phyloP scores from a whole-genome alignment of 78 protist species.

The Anaeramoeba flamelloides region DNA sequence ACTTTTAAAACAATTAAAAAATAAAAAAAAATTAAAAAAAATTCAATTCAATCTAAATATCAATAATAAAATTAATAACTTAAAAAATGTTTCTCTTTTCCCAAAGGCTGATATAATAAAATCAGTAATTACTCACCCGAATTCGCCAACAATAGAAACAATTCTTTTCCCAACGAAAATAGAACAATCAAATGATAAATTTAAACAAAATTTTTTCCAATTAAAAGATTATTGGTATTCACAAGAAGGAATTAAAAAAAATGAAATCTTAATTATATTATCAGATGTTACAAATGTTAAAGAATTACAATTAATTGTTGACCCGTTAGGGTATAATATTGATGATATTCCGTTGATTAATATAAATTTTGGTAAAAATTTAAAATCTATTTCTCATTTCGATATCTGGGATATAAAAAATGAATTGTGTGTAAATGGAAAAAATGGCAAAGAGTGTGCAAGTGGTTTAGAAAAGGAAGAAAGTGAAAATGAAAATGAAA shows the following conservation, averaged over 20 bases:
- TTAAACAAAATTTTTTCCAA: too few relatives aligned
- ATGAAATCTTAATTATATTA: neutral
- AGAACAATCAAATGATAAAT: too few relatives aligned
- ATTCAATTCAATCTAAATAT: neutral
- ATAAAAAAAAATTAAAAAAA: neutral
- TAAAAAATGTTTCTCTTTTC: neutral
- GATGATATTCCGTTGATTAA: neutral
- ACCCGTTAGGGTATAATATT: neutral
- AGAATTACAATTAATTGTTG: neutral
- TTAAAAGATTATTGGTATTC: neutral
- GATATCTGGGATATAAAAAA: too few relatives aligned
- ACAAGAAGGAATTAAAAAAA: neutral
- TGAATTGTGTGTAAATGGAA: too few relatives aligned
- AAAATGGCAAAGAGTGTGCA: too few relatives aligned
- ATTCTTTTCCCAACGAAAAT: neutral
- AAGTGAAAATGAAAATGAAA: too few relatives aligned
- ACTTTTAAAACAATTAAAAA: too few relatives aligned
- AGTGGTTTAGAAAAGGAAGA: too few relatives aligned
- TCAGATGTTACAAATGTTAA: neutral
- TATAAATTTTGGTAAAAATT: too few relatives aligned
- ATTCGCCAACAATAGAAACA: neutral
- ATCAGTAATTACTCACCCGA: neutral
- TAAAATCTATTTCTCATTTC: too few relatives aligned
- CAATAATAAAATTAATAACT: neutral
- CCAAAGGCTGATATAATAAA: neutral